Percentiles rank a stretch among this genome's conserved stretches.
Conservation (phyloP, 2,329 filamentous ascomycete genomes). For the Calonectria multiphialidica region DNA sequence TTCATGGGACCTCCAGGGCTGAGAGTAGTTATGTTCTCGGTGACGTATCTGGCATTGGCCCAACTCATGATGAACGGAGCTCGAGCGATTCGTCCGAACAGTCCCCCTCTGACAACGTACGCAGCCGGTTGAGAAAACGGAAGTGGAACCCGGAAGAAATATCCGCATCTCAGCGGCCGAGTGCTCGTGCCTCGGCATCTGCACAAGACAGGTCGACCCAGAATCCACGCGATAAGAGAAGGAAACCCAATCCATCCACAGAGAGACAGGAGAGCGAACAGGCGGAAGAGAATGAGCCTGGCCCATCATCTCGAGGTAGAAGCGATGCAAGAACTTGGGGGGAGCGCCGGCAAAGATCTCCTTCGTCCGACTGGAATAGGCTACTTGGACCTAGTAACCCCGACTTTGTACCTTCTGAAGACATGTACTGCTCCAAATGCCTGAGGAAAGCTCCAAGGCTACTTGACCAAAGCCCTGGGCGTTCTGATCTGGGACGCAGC, state of each 20-base stretch:
- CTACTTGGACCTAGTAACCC: conserved; percentile 38
- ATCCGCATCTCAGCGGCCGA: not conserved
- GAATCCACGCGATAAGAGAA: not conserved
- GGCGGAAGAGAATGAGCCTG: not conserved
- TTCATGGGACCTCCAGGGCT: not conserved
- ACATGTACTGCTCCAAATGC: conserved; percentile 50
- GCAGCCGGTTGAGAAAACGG: not conserved
- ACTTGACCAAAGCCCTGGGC: conserved; percentile 33
- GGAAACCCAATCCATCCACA: not conserved
- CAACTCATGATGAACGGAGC: not conserved
- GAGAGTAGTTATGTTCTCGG: no score
- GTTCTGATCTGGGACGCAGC: conserved; percentile 21
- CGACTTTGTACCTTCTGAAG: conserved; percentile 40
- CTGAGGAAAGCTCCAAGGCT: conserved; percentile 45
- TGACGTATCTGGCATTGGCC: not conserved
- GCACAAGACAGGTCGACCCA: not conserved
- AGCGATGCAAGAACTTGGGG: not conserved
- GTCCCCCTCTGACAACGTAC: not conserved
- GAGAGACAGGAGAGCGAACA: not conserved
- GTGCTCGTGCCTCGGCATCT: not conserved
- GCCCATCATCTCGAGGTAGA: not conserved
- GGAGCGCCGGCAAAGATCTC: conserved; percentile 12
- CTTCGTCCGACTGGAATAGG: conserved; percentile 44
- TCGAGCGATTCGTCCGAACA: not conserved
- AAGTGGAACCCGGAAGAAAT: not conserved